Evolutionary conservation across 202 grass and related monocot genomes (phyloP), one percentile per base, ranked within the genome.

Genomic region (Dendrocalamus latiflorus): DNA sequence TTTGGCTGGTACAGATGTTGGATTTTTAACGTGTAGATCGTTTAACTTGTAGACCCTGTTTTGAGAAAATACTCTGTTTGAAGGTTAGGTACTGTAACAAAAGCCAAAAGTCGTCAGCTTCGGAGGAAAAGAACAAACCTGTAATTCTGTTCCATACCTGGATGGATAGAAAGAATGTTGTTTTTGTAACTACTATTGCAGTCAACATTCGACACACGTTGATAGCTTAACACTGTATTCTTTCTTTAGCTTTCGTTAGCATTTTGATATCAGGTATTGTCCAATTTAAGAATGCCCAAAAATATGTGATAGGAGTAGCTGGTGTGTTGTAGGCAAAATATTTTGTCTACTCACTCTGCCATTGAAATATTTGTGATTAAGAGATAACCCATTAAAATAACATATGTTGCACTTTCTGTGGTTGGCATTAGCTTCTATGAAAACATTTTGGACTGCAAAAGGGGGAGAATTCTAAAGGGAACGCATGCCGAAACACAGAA

Each of bases 361-460:
- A 84, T 34, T 75, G 38, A 79, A 70, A 85, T 85, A 56, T 64
- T 72, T 89, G 26, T 77, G 38, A 42, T 58, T 65, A 43, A 47
- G 10, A 64, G 45, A 81, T 70, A 60, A 20, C 26, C 14, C 18
- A 53, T 60, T 69, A 42, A 57, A 39, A 47, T 69, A 45, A n/a
- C 71, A 62, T 36, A 20, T 1, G 21, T 45, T 37, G 36, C 34
- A 68, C 1, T 84, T 61, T 74, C 7, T 70, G 76, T 81, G 77
- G 77, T 21, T 85, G 63, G 28, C 39, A 47, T 64, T 62, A 81
- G 54, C 71, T 47, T 81, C 36, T 49, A 16, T 9, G 55, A 54
- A 25, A 89, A 28, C 63, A 75, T n/a, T 89, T 66, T 85, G 62
- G 81, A 70, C 62, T 69, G 15, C 51, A 47, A 55, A 80, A 80